These are phyloP conservation scores for Schwanniomyces sp. DNA, from an alignment of 805 yeast species.

Conservation along the genomic window DNA sequence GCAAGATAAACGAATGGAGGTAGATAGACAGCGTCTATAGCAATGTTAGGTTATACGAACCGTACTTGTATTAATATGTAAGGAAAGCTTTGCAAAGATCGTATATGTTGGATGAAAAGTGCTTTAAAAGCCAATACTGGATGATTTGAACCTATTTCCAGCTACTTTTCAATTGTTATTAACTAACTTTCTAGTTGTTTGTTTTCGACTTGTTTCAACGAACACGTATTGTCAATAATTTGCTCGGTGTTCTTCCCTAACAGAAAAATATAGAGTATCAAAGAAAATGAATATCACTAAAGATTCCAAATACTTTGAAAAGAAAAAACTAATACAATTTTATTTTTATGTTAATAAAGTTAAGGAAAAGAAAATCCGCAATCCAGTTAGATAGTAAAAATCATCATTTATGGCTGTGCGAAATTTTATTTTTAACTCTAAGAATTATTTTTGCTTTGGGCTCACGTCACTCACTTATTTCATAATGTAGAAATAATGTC, in stretches of 20 bases:
- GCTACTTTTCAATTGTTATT: background rate
- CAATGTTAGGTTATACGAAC: background rate
- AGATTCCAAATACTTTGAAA: background rate
- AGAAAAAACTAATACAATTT: background rate
- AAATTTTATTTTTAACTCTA: background rate
- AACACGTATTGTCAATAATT: background rate
- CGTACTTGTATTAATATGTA: background rate
- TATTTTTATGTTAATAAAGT: background rate
- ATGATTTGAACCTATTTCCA: background rate
- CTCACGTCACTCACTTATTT: background rate
- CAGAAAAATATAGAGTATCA: background rate
- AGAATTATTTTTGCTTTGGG: background rate
- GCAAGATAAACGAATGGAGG: background rate
- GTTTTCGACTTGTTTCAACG: background rate
- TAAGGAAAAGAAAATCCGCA: background rate
- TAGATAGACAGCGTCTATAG: background rate
- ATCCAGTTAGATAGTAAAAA: background rate
- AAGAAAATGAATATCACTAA: background rate
- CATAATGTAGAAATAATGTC: too few relatives aligned
- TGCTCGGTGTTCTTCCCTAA: background rate
- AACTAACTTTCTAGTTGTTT: background rate
- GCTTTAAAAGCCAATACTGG: background rate
- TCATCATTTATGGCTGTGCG: background rate
- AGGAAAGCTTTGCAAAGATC: background rate
- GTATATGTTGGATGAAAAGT: background rate